Percentiles rank a stretch among this genome's conserved stretches.
These are phyloP conservation scores for Cenococcum geophilum DNA, from an alignment of 495 filamentous ascomycete genomes.

Conservation along the genomic window DNA sequence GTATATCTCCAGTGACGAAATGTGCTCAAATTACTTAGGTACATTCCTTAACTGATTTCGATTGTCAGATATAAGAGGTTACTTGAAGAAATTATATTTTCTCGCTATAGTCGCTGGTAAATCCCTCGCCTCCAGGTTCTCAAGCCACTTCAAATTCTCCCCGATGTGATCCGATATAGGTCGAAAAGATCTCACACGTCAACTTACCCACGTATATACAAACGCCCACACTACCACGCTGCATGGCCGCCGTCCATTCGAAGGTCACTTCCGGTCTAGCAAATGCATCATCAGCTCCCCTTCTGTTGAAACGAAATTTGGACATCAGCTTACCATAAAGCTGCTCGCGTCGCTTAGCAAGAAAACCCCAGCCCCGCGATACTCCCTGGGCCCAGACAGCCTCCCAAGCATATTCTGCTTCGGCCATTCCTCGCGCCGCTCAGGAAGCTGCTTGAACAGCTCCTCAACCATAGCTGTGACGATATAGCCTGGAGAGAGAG, in stretches of 20 bases:
- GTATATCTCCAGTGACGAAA: too few relatives aligned
- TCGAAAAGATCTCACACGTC: too few relatives aligned
- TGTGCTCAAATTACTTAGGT: too few relatives aligned
- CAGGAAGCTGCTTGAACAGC: constrained; percentile 68
- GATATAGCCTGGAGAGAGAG: constrained; percentile 91
- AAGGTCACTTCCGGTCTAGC: constrained; percentile 34
- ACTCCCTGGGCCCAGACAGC: constrained; percentile 74
- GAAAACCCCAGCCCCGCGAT: constrained; percentile 55
- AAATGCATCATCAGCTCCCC: background rate
- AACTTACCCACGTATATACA: too few relatives aligned
- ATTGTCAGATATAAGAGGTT: too few relatives aligned
- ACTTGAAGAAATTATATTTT: too few relatives aligned
- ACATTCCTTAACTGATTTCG: too few relatives aligned
- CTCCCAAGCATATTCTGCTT: constrained; percentile 83
- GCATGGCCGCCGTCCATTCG: constrained; percentile 39
- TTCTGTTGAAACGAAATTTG: background rate
- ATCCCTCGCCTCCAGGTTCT: too few relatives aligned
- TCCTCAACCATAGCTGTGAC: constrained; percentile 84
- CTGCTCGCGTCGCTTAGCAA: constrained; percentile 78
- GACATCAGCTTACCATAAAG: constrained; percentile 53
- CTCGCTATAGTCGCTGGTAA: too few relatives aligned
- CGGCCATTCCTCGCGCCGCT: constrained; percentile 71
- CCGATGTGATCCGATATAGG: too few relatives aligned
- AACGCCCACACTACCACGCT: constrained; percentile 29
- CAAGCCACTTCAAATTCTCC: too few relatives aligned